A percentile compares a stretch with the other conserved stretches of the same genome.
Evolutionary conservation across 2,329 filamentous ascomycete species (phyloP).

Genomic region (Blastomyces parvus): DNA sequence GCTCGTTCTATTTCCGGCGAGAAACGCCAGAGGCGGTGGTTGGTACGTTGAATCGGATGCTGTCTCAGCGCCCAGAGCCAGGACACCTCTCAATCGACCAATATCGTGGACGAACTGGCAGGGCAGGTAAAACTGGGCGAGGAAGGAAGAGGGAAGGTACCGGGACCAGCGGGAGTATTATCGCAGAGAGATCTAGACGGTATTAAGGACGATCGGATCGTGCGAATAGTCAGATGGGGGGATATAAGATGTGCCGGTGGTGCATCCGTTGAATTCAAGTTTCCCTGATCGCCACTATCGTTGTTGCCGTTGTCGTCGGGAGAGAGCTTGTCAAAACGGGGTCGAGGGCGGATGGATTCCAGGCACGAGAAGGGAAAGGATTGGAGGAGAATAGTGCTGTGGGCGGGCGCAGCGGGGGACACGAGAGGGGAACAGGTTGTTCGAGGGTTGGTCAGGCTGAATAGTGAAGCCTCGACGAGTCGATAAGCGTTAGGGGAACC

Average conservation of each 20-base stretch:
- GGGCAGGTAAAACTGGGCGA: background rate
- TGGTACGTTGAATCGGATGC: background rate
- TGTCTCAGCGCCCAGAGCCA: background rate
- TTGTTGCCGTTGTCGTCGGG: background rate
- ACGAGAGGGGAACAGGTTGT: slow-evolving; percentile 8
- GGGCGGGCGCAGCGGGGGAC: slow-evolving; percentile 2
- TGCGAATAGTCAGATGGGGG: background rate
- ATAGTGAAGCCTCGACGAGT: slow-evolving; percentile 6
- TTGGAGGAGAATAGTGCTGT: background rate
- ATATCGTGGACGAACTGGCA: background rate
- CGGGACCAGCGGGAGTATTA: background rate
- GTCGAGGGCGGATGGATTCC: background rate
- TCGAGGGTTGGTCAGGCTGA: slow-evolving; percentile 11
- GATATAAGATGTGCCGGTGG: background rate
- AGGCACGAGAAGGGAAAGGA: background rate
- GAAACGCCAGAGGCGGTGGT: background rate
- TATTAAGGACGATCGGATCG: background rate
- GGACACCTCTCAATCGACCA: background rate
- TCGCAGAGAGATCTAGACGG: background rate
- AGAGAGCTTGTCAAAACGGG: slow-evolving; percentile 1
- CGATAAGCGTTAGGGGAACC: background rate
- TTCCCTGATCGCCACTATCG: background rate
- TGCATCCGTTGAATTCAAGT: background rate
- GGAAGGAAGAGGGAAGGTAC: background rate
- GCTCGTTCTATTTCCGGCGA: background rate